These are phyloP conservation scores for Rhizopogon roseolus DNA, from an alignment of 768 basidiomycete species.

Conservation along the genomic window DNA sequence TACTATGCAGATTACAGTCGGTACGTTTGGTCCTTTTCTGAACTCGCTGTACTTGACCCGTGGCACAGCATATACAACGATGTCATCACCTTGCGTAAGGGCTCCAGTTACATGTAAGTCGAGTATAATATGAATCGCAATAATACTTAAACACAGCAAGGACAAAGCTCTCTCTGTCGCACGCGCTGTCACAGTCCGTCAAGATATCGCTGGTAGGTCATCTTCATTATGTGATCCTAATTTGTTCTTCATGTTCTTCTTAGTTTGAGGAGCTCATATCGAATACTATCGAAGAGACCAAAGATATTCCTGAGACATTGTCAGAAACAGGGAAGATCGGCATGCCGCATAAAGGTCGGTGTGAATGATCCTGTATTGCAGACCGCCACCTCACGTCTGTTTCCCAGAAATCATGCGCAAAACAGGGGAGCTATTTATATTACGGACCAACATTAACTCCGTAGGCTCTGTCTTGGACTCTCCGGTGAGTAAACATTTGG, in stretches of 20 bases:
- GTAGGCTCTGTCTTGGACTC: conserved; percentile 97
- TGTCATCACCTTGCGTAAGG: conserved; percentile 90
- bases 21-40: conserved; percentile 34
- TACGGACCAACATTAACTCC: conserved; percentile 91
- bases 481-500: conserved; percentile 52
- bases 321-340: conserved; percentile 94
- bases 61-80: conserved; percentile 86
- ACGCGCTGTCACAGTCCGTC: conserved; percentile 93
- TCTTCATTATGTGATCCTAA: conserved; percentile 3
- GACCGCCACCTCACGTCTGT: conserved; percentile 3
- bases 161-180: conserved; percentile 94
- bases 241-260: not conserved
- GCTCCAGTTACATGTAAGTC: conserved; percentile 90
- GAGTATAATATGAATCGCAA: conserved; percentile 9
- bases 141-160: conserved; percentile 33
- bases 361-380: not conserved
- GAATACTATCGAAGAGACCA: conserved; percentile 92
- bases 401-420: conserved; percentile 90
- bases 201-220: conserved; percentile 82
- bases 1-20: conserved; percentile 97
- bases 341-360: conserved; percentile 73
- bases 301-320: conserved; percentile 90
- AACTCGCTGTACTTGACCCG: conserved; percentile 17
- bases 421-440: conserved; percentile 90
- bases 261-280: conserved; percentile 93